Evolutionary conservation across 2,329 filamentous ascomycete genomes (phyloP), one percentile per base, ranked within the genome.

Genomic region (Colletotrichum tropicale): DNA sequence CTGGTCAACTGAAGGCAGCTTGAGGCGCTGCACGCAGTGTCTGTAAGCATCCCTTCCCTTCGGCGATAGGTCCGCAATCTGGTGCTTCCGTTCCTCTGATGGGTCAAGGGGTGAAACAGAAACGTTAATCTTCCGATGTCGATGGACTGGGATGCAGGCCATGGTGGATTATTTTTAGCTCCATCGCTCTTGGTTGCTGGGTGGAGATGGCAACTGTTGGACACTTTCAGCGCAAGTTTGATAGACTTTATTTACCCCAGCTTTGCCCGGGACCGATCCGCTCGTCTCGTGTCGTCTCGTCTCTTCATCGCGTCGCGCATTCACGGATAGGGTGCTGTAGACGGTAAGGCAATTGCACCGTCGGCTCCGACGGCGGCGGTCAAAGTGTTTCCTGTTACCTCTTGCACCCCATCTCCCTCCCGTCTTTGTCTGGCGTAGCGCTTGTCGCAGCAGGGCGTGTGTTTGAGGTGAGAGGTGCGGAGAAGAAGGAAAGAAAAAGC

Each of bases 71-170:
- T 61, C 56, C 36, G 58, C 32, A 52, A 28, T 64, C 62, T 77
- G 43, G 43, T 52, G 66, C 67, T 77, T 73, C 66, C 62, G 36
- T 75, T 72, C 62, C 66, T 70, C 68, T 69, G 55, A 71, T 71
- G 75, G 75, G 62, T 60, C 75, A 75, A 61, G 61, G 62, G 67
- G 65, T 77, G 75, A 75, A 77, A 76, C 72, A 69, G 36, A 68
- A 75, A 71, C 55, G 72, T 71, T 76, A 77, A 77, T 77, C 72
- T 77, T 77, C 75, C 75, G 72, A 77, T 64, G 67, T 66, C 34
- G 75, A 77, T 72, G 64, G 48, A 68, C 75, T 61, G 71, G 72
- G 75, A 68, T 77, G 43, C 32, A 76, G 70, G 21, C 76, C 58
- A 62, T n/a, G 62, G 70, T 69, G 70, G 67, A 65, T 62, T 77